Base-by-base conservation (phyloP, 2,329 filamentous ascomycete species). In the Tricladium varicosporioides region DNA sequence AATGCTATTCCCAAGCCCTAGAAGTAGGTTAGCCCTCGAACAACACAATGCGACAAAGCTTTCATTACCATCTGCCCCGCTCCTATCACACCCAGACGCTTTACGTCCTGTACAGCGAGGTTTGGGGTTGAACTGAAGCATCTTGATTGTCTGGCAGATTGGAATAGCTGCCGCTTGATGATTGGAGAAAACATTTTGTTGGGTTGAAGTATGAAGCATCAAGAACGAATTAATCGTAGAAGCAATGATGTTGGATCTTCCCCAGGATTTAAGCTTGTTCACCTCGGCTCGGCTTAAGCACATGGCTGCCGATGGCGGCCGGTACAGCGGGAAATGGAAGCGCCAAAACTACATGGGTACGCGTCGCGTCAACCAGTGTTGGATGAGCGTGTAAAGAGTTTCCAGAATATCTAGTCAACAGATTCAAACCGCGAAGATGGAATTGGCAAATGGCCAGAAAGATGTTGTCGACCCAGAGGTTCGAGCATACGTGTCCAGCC, bases 1-100 rank as follows among this genome's bases (percentile, higher is more conserved):
- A 99, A 84, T 51, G 94, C 94, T 72, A 99, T 99, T 58, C 94
- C 94, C 46, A 99, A 78, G 58, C 94, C 94, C 93, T 97, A 66
- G 2, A 33, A 11, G 2, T 2, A 10, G 27, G 45, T 65, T 47
- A 65, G 62, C 15, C 44, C 11, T 47, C 53, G 14, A 40, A 5
- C 36, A 33, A 14, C 31, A 45, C 13, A 33, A 50, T 33, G 36
- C 16, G 44, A 14, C 44, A 32, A n/a, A 27, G 10, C n/a, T 31
- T 14, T 15, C n/a, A 80, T 70, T 75, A 96, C 92, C 92, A 97
- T 97, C 73, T 97, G 94, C 27, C 94, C 94, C 53, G 93, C 92
- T 64, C 94, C 94, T 69, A 99, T 81, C 50, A 99, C 93, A 69
- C 93, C 94, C 44, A 99, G 77, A 64, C 84, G 88, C 77, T 92